Evolutionary conservation across 2,329 filamentous ascomycete genomes (phyloP).

Genomic region (Penicillium brevicompactum): DNA sequence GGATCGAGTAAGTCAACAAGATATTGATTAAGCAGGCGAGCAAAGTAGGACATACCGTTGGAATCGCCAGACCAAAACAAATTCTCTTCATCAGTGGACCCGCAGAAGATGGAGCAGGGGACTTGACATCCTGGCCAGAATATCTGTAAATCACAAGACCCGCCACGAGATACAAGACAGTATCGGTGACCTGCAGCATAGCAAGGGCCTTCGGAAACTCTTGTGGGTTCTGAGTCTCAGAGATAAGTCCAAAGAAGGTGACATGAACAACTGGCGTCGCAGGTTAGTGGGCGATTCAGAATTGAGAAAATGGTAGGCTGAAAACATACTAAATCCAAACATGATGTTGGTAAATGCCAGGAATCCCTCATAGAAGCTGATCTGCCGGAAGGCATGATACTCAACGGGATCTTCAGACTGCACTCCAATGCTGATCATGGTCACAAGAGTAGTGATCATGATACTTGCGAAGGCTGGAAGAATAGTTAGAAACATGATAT

Average conservation of each 20-base stretch:
- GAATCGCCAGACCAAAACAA: conserved; percentile 66
- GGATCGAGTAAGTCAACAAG: neutral
- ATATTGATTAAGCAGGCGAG: too few species aligned
- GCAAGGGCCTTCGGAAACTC: conserved; percentile 63
- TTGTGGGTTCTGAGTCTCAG: conserved; percentile 61
- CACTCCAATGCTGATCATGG: conserved; percentile 65
- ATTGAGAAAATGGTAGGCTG: neutral
- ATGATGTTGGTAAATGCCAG: conserved; percentile 64
- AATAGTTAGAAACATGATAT: neutral
- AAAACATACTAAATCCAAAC: conserved; percentile 57
- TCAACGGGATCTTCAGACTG: conserved; percentile 39
- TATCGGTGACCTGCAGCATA: conserved; percentile 60
- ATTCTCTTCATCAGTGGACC: conserved; percentile 58
- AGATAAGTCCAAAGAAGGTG: conserved; percentile 66
- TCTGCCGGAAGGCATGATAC: conserved; percentile 45
- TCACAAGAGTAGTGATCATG: conserved; percentile 61
- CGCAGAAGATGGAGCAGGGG: conserved; percentile 66
- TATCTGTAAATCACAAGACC: conserved; percentile 69
- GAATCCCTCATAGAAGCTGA: conserved; percentile 41
- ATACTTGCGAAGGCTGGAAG: conserved; percentile 55
- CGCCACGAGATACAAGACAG: conserved; percentile 64
- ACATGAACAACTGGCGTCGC: conserved; percentile 53
- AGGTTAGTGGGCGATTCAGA: neutral
- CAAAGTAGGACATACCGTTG: conserved; percentile 49
- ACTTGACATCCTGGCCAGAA: conserved; percentile 61